A percentile compares a stretch with the other conserved stretches of the same genome.
phyloP scores from a whole-genome alignment of 805 yeast genomes.

The Metschnikowia dekortorum region DNA sequence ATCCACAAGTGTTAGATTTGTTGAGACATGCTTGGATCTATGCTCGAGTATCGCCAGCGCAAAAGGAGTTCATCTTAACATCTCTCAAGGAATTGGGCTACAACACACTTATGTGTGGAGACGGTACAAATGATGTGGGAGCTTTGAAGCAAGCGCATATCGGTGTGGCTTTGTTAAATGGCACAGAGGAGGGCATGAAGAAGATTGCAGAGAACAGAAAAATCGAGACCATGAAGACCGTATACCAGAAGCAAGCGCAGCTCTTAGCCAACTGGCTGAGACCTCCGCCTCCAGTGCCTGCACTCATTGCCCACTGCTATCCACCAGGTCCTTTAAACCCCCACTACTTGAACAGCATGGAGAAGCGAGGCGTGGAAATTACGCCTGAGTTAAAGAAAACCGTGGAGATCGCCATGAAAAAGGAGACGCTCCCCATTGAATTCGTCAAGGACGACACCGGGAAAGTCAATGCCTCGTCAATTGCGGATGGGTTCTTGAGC shows the following conservation, averaged over 20 bases:
- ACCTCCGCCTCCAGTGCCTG: slow-evolving; percentile 81
- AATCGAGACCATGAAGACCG: slow-evolving; percentile 55
- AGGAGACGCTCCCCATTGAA: slow-evolving; percentile 23
- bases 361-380: slow-evolving; percentile 73
- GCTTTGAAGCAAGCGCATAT: slow-evolving; percentile 98
- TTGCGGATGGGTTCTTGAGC: slow-evolving; percentile 63
- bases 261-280: slow-evolving; percentile 77
- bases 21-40: slow-evolving; percentile 93
- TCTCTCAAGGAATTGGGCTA: slow-evolving; percentile 85
- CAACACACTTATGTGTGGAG: slow-evolving; percentile 97
- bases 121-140: slow-evolving; percentile 99
- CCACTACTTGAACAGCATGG: slow-evolving; percentile 78
- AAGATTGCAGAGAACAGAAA: slow-evolving; percentile 79
- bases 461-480: slow-evolving; percentile 15
- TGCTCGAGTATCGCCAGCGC: slow-evolving; percentile 95
- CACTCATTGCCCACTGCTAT: slow-evolving; percentile 84
- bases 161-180: slow-evolving; percentile 96
- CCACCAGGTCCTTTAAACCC: slow-evolving; percentile 96
- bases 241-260: slow-evolving; percentile 82
- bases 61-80: slow-evolving; percentile 86
- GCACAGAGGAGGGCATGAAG: slow-evolving; percentile 91
- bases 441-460: slow-evolving; percentile 18
- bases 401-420: slow-evolving; percentile 49
- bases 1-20: slow-evolving; percentile 64
- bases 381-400: slow-evolving; percentile 67